Percentiles rank a stretch among this genome's conserved stretches.
phyloP scores from a whole-genome alignment of 2,329 filamentous ascomycete species.

The Beauveria varroae region DNA sequence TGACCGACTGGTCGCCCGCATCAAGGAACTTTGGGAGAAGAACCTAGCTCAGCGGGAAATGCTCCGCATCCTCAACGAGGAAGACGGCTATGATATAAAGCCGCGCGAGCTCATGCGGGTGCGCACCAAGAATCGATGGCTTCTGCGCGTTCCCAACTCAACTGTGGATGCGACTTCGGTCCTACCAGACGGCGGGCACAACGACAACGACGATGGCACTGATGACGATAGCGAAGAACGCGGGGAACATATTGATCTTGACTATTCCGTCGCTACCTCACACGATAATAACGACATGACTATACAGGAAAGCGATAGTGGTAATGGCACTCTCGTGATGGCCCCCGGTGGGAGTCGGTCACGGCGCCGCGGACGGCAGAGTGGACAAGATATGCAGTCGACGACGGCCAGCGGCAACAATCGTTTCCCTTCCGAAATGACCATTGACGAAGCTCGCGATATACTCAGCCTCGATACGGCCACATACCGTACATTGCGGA shows the following conservation, averaged over 20 bases:
- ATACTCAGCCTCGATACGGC: conserved; percentile 57
- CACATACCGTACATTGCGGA: conserved; percentile 56
- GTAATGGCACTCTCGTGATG: background rate
- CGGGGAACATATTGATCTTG: background rate
- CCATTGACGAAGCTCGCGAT: conserved; percentile 68
- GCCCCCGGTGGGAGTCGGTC: conserved; percentile 9
- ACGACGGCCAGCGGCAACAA: conserved; percentile 62
- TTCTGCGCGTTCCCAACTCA: conserved; percentile 54
- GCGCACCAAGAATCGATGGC: conserved; percentile 60
- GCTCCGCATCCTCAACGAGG: conserved; percentile 58
- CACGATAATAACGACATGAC: background rate
- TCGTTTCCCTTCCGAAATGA: conserved; percentile 76
- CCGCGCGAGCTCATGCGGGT: conserved; percentile 64
- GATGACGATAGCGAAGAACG: background rate
- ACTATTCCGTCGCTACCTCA: background rate
- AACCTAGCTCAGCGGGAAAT: conserved; percentile 70
- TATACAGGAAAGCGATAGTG: background rate
- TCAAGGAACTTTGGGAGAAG: conserved; percentile 70
- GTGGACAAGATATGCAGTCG: conserved; percentile 58
- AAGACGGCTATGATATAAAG: conserved; percentile 65
- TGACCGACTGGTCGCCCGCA: conserved; percentile 54
- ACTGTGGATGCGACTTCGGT: conserved; percentile 22
- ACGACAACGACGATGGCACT: conserved; percentile 7
- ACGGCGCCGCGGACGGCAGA: conserved; percentile 41
- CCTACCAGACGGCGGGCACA: conserved; percentile 29